Evolutionary conservation across 306 rosid species (phyloP).

Genomic region (Senna siamea): DNA sequence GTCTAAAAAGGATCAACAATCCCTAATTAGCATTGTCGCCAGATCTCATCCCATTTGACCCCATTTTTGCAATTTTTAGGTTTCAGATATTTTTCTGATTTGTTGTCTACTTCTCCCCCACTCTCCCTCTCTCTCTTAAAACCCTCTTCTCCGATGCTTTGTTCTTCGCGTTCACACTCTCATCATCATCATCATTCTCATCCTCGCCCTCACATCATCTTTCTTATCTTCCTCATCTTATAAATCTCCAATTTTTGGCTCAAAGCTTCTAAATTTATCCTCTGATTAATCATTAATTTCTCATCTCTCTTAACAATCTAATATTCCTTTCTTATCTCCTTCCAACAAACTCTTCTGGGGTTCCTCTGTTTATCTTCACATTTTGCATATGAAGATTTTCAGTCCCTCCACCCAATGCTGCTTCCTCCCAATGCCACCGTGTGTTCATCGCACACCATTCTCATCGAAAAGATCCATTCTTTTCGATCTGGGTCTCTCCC

Average conservation of each 20-base stretch:
- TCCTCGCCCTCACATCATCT: neutral
- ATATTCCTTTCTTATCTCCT: too few species aligned
- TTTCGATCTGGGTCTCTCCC: slow-evolving; percentile 35
- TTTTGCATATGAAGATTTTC: slow-evolving; percentile 47
- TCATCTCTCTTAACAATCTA: too few species aligned
- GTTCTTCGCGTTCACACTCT: neutral
- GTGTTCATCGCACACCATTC: slow-evolving; percentile 46
- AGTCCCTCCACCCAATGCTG: slow-evolving; percentile 34
- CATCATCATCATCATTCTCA: slow-evolving; percentile 1
- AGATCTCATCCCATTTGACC: too few species aligned
- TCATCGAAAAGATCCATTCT: slow-evolving; percentile 21
- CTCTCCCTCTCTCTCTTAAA: neutral
- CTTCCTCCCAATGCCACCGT: slow-evolving; percentile 36
- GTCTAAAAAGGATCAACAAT: too few species aligned
- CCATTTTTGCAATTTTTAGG: too few species aligned
- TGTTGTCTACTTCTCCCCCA: too few species aligned
- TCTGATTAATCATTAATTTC: too few species aligned
- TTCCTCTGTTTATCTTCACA: slow-evolving; percentile 12
- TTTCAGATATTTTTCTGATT: too few species aligned
- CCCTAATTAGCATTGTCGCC: too few species aligned
- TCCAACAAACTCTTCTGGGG: too few species aligned
- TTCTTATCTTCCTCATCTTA: neutral
- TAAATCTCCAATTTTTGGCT: neutral
- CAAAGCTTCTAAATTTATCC: neutral
- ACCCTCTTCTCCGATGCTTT: neutral